Evolutionary conservation across 208 protist genomes (phyloP), one percentile per base, ranked within the genome.

Genomic region (Acanthamoeba lenticulata): DNA sequence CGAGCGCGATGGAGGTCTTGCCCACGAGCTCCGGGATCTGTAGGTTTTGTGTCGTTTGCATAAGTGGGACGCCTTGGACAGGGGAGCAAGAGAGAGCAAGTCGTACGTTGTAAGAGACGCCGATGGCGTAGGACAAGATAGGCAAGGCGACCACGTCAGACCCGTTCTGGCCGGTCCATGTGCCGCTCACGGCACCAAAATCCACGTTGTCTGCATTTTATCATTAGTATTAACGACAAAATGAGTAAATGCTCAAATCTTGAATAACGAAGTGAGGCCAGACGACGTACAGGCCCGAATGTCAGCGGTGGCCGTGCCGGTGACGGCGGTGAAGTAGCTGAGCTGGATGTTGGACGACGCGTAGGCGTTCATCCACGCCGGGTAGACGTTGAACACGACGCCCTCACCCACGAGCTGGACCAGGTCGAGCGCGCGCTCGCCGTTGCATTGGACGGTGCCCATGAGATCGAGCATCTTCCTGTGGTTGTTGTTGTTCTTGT

Each of bases 201-300:
- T 79, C 69, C 69, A 79, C 69, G 69, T 79, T 79, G 69, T 79
- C 69, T 79, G 65, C 65, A 32, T 21, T n/a, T n/a, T n/a, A n/a
- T n/a, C n/a, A n/a, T n/a, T n/a, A n/a, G n/a, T n/a, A 60, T 60
- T 21, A 21, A 21, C 11, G n/a, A 24, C 0, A 6, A 40, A 74
- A 34, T 7, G 13, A 77, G 34, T 4, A 21, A 45, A n/a, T 40
- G 21, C 65, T 40, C 5, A 74, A 7, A 36, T 38, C 17, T 19
- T 34, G n/a, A 42, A 32, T 0, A 45, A 32, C 24, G 34, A 42
- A 74, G 21, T 6, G n/a, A 34, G 57, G n/a, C n/a, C 6, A 17
- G 27, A n/a, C 1, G 21, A 79, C 24, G 65, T 79, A 79, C 69
- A 24, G 21, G 19, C 69, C 6, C 0, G 9, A 6, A 79, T 4